phyloP scores from a whole-genome alignment of 2,329 filamentous ascomycete genomes.

The Bipolaris bicolor region DNA sequence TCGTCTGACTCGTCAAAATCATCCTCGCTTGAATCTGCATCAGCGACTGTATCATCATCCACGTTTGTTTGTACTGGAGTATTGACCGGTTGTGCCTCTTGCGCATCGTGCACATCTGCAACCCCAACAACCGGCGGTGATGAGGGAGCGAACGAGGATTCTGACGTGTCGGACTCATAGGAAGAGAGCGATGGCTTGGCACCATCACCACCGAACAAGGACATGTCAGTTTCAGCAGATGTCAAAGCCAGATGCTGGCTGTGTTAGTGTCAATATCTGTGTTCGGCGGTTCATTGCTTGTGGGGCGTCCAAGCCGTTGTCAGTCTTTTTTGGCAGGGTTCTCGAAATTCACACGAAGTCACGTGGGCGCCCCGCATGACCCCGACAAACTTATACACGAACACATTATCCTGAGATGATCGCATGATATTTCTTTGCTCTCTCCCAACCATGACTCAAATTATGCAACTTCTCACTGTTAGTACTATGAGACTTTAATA shows the following conservation, averaged over 20 bases:
- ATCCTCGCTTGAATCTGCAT: constrained; percentile 21
- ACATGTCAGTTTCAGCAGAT: constrained; percentile 42
- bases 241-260: constrained; percentile 15
- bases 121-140: constrained; percentile 12
- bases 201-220: constrained; percentile 45
- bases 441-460: background rate
- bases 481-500: background rate
- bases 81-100: constrained; percentile 18
- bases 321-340: constrained; percentile 16
- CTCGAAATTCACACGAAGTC: constrained; percentile 20
- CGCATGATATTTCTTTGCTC: background rate
- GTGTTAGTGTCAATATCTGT: constrained; percentile 1
- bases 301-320: constrained; percentile 7
- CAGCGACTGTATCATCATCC: constrained; percentile 25
- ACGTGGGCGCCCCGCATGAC: constrained; percentile 16
- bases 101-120: constrained; percentile 10
- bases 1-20: constrained; percentile 14
- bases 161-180: constrained; percentile 20
- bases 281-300: constrained; percentile 10
- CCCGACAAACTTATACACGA: background rate
- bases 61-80: constrained; percentile 1
- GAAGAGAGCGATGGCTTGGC: constrained; percentile 19
- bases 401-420: background rate
- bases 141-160: constrained; percentile 6
- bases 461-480: background rate